Percentiles rank a stretch among this genome's conserved stretches.
phyloP scores from a whole-genome alignment of 257 asterid genomes.

The Solanum dulcamara region DNA sequence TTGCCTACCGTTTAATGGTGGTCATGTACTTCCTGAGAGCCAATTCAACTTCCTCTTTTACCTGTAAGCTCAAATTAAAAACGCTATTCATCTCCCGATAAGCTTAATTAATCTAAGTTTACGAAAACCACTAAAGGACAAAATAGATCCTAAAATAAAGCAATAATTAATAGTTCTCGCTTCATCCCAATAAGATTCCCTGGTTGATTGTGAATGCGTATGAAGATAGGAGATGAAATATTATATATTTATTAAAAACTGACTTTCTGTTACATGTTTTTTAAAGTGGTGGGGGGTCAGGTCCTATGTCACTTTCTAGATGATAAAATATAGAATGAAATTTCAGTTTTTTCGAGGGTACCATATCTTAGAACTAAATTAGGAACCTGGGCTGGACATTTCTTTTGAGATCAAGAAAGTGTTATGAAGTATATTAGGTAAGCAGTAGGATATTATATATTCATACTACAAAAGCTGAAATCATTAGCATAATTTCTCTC shows the following conservation, averaged over 20 bases:
- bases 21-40: constrained; percentile 62
- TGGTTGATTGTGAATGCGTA: background rate
- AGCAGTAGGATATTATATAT: background rate
- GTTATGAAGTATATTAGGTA: background rate
- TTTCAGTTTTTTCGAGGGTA: background rate
- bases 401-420: background rate
- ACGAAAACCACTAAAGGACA: background rate
- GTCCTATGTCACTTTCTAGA: background rate
- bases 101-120: background rate
- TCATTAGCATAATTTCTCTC: background rate
- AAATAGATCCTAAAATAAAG: background rate
- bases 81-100: background rate
- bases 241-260: background rate
- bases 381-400: background rate
- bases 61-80: constrained; percentile 39
- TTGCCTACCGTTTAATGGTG: constrained; percentile 45
- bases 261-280: background rate
- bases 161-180: background rate
- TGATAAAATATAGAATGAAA: background rate
- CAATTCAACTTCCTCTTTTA: constrained; percentile 84
- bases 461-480: background rate
- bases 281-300: background rate
- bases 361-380: background rate
- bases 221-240: background rate
- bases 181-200: background rate